phyloP scores from a whole-genome alignment of 176 grass and related monocot genomes.

The Phoenix dactylifera region DNA sequence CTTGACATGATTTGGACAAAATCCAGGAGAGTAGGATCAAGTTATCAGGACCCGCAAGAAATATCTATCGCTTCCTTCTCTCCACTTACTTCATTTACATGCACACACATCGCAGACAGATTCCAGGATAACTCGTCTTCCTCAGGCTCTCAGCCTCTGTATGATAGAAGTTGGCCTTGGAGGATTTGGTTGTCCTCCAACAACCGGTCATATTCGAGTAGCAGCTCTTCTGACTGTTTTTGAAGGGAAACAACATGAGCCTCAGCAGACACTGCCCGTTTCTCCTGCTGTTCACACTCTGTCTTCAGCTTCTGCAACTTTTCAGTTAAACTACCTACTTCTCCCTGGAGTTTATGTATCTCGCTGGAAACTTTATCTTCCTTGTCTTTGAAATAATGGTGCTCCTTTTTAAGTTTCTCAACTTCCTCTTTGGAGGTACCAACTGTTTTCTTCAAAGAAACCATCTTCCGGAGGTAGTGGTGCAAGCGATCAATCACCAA shows the following conservation, averaged over 20 bases:
- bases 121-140: too few relatives aligned
- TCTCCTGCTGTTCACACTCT: conserved; percentile 42
- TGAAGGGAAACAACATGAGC: conserved; percentile 59
- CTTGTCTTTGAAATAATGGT: conserved; percentile 35
- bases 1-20: too few relatives aligned
- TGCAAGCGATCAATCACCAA: conserved; percentile 75
- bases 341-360: conserved; percentile 42
- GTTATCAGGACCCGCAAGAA: too few relatives aligned
- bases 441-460: conserved; percentile 40
- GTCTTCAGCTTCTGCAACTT: conserved; percentile 57
- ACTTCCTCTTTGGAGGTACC: conserved; percentile 55
- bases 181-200: conserved; percentile 92
- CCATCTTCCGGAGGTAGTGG: conserved; percentile 68
- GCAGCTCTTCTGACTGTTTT: conserved; percentile 72
- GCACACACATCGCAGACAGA: too few relatives aligned
- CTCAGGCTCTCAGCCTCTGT: conserved; percentile 12
- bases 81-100: too few relatives aligned
- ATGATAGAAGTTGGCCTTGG: conserved; percentile 50
- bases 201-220: conserved; percentile 75
- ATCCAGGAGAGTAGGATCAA: too few relatives aligned
- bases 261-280: conserved; percentile 37
- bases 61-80: too few relatives aligned
- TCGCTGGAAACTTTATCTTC: conserved; percentile 44
- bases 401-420: conserved; percentile 69
- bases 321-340: conserved; percentile 41